These are phyloP conservation scores for Dactylonectria macrodidyma DNA, from an alignment of 2,329 filamentous ascomycete species.

Conservation along the genomic window DNA sequence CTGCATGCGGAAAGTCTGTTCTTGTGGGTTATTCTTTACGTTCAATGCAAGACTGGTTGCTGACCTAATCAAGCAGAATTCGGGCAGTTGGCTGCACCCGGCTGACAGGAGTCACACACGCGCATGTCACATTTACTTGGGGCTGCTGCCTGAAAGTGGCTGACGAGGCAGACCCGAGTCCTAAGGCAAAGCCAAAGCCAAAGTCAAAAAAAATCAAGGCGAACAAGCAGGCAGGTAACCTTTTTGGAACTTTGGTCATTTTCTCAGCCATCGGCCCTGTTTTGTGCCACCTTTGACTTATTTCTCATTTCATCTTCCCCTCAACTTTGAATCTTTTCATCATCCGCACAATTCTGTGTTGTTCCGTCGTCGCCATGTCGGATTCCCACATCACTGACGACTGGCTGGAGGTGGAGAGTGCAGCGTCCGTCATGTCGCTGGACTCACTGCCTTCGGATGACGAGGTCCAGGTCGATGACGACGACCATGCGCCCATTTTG, in stretches of 20 bases:
- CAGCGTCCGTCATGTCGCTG: conserved; percentile 39
- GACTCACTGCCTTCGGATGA: conserved; percentile 17
- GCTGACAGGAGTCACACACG: too few relatives aligned
- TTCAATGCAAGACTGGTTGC: not conserved
- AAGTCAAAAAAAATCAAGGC: not conserved
- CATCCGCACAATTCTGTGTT: not conserved
- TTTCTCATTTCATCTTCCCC: too few relatives aligned
- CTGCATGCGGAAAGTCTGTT: too few relatives aligned
- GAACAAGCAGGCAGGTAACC: not conserved
- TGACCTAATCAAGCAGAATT: not conserved
- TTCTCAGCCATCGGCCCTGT: not conserved
- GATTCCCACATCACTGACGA: conserved; percentile 38
- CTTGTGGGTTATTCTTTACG: too few relatives aligned
- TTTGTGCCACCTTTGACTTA: not conserved
- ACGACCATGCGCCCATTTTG: conserved; percentile 16
- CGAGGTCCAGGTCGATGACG: conserved; percentile 13
- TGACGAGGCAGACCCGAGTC: not conserved
- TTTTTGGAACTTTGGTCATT: not conserved
- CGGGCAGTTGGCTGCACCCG: not conserved
- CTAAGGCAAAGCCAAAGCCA: not conserved
- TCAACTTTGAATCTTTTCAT: not conserved
- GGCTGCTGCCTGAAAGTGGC: conserved; percentile 13
- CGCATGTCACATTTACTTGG: too few relatives aligned
- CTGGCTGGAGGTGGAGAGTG: conserved; percentile 41
- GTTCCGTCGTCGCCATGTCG: conserved; percentile 26